Evolutionary conservation across 805 yeast species (phyloP).

Genomic region (Pichia californica): DNA sequence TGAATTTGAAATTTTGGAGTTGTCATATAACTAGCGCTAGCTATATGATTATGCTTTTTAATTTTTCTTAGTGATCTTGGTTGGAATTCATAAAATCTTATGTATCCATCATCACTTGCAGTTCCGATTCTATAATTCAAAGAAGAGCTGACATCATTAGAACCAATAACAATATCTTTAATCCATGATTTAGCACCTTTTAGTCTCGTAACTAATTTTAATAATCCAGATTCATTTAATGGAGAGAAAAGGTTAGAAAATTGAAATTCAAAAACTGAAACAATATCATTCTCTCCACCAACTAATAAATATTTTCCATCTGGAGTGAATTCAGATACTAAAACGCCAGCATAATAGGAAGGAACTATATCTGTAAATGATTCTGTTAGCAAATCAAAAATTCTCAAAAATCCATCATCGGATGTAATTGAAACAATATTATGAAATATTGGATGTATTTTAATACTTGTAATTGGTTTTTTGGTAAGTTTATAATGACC

Average conservation of each 20-base stretch:
- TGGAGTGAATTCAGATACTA: slow-evolving; percentile 40
- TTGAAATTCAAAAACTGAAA: slow-evolving; percentile 34
- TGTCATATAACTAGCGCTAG: neutral
- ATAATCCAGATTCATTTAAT: slow-evolving; percentile 13
- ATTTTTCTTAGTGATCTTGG: slow-evolving; percentile 37
- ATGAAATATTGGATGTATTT: slow-evolving; percentile 35
- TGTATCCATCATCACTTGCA: slow-evolving; percentile 50
- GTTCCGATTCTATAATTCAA: slow-evolving; percentile 43
- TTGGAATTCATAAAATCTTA: slow-evolving; percentile 49
- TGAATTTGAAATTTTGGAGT: slow-evolving; percentile 7
- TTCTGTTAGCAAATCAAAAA: slow-evolving; percentile 46
- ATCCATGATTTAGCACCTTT: slow-evolving; percentile 53
- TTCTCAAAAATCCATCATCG: slow-evolving; percentile 58
- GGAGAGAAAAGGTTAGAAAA: slow-evolving; percentile 11
- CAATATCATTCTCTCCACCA: slow-evolving; percentile 53
- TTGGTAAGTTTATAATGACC: slow-evolving; percentile 61
- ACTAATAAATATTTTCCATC: slow-evolving; percentile 41
- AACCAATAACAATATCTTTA: slow-evolving; percentile 38
- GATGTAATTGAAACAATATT: slow-evolving; percentile 45
- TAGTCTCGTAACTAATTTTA: slow-evolving; percentile 26
- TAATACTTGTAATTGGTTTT: slow-evolving; percentile 47
- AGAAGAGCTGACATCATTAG: slow-evolving; percentile 26
- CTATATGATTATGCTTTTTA: slow-evolving; percentile 16
- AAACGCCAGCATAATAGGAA: slow-evolving; percentile 60
- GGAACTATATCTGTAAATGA: slow-evolving; percentile 47